Evolutionary conservation across 1,284 basidiomycete species (phyloP).

Genomic region (Mycena sp.): DNA sequence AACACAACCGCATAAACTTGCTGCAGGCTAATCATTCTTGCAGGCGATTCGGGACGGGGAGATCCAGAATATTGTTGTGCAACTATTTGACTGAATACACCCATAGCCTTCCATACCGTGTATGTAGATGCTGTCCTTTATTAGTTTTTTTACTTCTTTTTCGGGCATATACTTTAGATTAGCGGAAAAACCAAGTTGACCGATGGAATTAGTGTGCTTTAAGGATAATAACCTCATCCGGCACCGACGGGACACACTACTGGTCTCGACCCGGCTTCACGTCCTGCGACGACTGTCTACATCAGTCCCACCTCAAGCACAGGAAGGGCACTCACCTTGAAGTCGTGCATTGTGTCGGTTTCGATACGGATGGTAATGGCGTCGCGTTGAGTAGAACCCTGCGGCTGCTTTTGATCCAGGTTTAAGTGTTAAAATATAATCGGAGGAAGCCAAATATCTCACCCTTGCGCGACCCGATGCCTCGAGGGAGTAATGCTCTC

Average conservation of each 20-base stretch:
- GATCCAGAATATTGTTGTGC: conserved; percentile 51
- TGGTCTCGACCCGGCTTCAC: background rate
- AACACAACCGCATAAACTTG: background rate
- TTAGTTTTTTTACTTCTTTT: too few species aligned
- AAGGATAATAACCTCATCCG: too few species aligned
- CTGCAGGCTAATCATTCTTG: background rate
- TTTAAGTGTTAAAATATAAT: too few species aligned
- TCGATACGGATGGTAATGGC: conserved; percentile 27
- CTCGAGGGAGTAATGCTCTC: conserved; percentile 27
- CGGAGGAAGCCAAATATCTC: too few species aligned
- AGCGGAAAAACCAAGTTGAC: too few species aligned
- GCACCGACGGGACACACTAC: background rate
- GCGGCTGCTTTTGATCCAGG: too few species aligned
- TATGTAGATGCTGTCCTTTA: too few species aligned
- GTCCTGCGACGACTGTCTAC: background rate
- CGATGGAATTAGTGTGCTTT: too few species aligned
- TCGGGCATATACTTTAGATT: background rate
- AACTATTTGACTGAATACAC: conserved; percentile 20
- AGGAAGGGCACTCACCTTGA: background rate
- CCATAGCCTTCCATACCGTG: too few species aligned
- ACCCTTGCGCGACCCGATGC: conserved; percentile 14
- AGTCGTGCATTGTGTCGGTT: conserved; percentile 26
- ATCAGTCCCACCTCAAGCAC: background rate
- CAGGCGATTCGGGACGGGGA: conserved; percentile 72
- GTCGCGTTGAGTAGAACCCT: background rate